A percentile compares a stretch with the other conserved stretches of the same genome.
Conservation (phyloP, 345 rosid species). For the Bruguiera parviflora region DNA sequence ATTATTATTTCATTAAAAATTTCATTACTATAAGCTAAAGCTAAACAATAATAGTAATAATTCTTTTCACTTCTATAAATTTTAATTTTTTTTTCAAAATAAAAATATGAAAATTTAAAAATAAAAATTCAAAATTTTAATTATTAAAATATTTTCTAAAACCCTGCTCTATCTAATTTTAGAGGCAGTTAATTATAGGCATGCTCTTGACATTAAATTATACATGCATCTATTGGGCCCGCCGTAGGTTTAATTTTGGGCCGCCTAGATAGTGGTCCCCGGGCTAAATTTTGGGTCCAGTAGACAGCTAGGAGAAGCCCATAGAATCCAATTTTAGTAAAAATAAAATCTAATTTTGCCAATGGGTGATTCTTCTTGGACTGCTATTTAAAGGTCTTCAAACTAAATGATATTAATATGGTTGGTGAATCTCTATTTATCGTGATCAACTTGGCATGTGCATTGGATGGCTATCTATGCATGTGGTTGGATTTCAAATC, state of each 20-base stretch:
- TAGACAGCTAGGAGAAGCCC: conserved; percentile 21
- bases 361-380: no score
- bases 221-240: conserved; percentile 12
- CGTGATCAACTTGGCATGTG: conserved; percentile 29
- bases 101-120: no score
- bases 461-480: conserved; percentile 8
- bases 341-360: no score
- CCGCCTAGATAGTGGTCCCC: conserved; percentile 11
- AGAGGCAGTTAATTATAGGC: not conserved
- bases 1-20: no score
- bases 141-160: no score
- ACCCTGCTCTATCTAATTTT: not conserved
- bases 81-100: no score
- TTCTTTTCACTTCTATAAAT: no score
- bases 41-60: no score
- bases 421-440: conserved; percentile 1
- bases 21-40: no score
- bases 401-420: not conserved
- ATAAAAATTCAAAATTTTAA: no score
- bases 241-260: not conserved
- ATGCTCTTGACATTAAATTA: not conserved
- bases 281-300: conserved; percentile 12
- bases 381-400: no score
- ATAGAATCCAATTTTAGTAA: not conserved
- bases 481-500: no score